Evolutionary conservation across 192 early-diverging fungal genomes (phyloP).

Genomic region (Backusella morwellensis): DNA sequence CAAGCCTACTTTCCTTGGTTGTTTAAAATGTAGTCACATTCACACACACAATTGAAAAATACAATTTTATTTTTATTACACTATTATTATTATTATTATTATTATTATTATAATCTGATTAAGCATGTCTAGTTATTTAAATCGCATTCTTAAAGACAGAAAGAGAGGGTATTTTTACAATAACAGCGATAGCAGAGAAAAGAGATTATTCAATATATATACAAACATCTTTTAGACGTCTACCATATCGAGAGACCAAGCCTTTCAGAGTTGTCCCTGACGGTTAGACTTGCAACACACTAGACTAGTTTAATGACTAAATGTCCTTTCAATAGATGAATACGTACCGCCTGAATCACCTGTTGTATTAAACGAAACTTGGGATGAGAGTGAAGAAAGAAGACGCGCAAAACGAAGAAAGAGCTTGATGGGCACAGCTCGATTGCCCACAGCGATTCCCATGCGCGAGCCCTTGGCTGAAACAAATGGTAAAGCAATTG

Average conservation of each 20-base stretch:
- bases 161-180: neutral
- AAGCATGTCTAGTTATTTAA: neutral
- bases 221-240: neutral
- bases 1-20: too few species aligned
- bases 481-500: neutral
- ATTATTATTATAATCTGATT: neutral
- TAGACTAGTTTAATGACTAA: neutral
- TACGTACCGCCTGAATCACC: neutral
- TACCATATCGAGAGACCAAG: neutral
- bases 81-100: too few species aligned
- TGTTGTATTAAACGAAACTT: neutral
- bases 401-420: neutral
- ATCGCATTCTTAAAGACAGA: neutral
- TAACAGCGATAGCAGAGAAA: neutral
- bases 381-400: neutral
- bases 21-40: too few species aligned
- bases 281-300: neutral
- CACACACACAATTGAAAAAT: too few species aligned
- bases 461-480: neutral
- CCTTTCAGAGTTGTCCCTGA: neutral
- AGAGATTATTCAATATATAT: neutral
- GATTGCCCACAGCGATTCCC: neutral
- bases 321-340: neutral
- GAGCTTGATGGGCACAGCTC: neutral
- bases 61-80: too few species aligned